Percentiles rank a stretch among this genome's conserved stretches.
These are phyloP conservation scores for Apiotrichum laibachii DNA, from an alignment of 1,284 basidiomycete species.

Conservation along the genomic window DNA sequence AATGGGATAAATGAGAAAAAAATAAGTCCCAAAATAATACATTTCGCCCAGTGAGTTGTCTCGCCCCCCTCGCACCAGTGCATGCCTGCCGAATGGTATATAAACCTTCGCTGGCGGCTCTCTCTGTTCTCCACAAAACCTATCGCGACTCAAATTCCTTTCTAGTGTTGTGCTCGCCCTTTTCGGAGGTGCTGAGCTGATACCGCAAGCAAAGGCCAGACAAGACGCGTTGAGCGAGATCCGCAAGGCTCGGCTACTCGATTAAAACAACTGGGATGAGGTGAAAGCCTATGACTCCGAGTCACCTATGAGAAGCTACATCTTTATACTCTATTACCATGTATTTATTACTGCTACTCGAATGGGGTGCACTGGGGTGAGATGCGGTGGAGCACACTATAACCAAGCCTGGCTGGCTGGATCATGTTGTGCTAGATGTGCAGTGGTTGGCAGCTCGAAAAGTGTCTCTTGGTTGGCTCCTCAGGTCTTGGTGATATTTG, in stretches of 20 bases:
- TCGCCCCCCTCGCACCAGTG: neutral
- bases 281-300: constrained; percentile 36
- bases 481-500: too few relatives aligned
- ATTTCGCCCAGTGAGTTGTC: constrained; percentile 1
- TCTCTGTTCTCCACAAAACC: constrained; percentile 25
- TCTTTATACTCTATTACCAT: neutral
- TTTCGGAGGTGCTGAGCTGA: constrained; percentile 15
- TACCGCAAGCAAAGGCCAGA: constrained; percentile 34
- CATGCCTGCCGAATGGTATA: constrained; percentile 1
- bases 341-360: neutral
- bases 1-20: constrained; percentile 20
- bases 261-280: constrained; percentile 46
- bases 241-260: constrained; percentile 22
- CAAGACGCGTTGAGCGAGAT: constrained; percentile 36
- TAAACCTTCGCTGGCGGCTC: neutral
- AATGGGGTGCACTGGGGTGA: neutral
- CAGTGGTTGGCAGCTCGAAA: too few relatives aligned
- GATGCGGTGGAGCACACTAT: neutral
- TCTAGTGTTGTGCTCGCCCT: constrained; percentile 24
- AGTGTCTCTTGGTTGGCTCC: too few relatives aligned
- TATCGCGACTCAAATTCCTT: constrained; percentile 36
- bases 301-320: constrained; percentile 48
- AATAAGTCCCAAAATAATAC: neutral
- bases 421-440: too few relatives aligned
- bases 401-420: too few relatives aligned